These are phyloP conservation scores for Verbascum thapsus DNA, from an alignment of 257 asterid species.

Conservation along the genomic window DNA sequence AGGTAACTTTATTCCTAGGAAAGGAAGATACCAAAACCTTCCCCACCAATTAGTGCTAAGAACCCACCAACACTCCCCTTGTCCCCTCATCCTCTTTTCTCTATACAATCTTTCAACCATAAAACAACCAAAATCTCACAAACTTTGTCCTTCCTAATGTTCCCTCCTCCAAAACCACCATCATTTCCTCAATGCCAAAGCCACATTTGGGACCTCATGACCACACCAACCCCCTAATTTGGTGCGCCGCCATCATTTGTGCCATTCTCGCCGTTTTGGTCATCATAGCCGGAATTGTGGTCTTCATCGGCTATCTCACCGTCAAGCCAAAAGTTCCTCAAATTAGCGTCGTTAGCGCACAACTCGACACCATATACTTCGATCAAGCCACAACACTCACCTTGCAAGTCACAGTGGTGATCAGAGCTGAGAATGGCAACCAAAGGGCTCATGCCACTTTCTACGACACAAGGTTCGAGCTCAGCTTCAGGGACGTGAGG, in stretches of 20 bases:
- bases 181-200: constrained; percentile 56
- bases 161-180: constrained; percentile 20
- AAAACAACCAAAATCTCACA: constrained; percentile 15
- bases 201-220: constrained; percentile 36
- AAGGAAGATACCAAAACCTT: constrained; percentile 88
- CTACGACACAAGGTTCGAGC: constrained; percentile 41
- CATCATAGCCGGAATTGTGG: constrained; percentile 58
- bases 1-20: constrained; percentile 64
- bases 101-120: constrained; percentile 23
- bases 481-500: constrained; percentile 48
- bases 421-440: constrained; percentile 64
- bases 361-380: constrained; percentile 56
- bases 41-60: constrained; percentile 53
- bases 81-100: neutral
- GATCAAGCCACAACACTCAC: constrained; percentile 57
- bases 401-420: constrained; percentile 45
- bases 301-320: constrained; percentile 62
- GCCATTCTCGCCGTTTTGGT: constrained; percentile 59
- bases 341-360: constrained; percentile 49
- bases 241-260: constrained; percentile 72
- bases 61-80: constrained; percentile 37
- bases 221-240: constrained; percentile 65
- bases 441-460: constrained; percentile 54
- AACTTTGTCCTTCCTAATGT: constrained; percentile 28
- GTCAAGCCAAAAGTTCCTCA: constrained; percentile 71